Evolutionary conservation across 192 early-diverging fungal genomes (phyloP).

Genomic region (Cladochytrium replicatum): DNA sequence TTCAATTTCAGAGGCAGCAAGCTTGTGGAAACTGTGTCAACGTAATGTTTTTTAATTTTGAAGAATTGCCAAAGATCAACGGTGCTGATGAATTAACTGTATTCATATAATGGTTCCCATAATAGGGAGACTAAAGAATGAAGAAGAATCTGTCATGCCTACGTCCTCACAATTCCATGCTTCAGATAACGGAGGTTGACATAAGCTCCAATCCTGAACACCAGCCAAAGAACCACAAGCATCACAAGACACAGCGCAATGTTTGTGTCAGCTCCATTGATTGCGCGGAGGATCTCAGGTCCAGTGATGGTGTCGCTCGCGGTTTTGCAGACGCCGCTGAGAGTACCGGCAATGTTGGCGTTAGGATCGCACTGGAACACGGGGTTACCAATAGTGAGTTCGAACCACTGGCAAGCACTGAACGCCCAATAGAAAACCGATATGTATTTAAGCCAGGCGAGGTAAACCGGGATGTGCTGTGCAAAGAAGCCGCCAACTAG

Average conservation of each 20-base stretch:
- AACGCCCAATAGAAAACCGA: not conserved
- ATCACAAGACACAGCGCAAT: not conserved
- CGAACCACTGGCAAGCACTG: not conserved
- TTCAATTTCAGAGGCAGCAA: too few species aligned
- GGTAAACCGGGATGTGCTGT: not conserved
- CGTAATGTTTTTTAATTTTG: too few species aligned
- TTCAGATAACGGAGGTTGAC: not conserved
- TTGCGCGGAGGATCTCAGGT: not conserved
- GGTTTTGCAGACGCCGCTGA: not conserved
- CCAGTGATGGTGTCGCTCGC: not conserved
- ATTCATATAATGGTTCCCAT: too few species aligned
- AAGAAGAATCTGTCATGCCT: not conserved
- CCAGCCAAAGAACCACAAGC: not conserved
- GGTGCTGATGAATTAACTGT: too few species aligned
- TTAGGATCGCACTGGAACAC: not conserved
- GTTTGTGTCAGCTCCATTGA: not conserved
- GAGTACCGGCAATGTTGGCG: not conserved
- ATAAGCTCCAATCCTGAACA: not conserved
- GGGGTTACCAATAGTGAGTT: not conserved
- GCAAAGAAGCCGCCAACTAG: not conserved
- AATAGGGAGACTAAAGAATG: not conserved
- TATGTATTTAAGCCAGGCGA: not conserved
- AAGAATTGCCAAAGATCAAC: too few species aligned
- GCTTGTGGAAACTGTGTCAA: too few species aligned
- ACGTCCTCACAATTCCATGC: not conserved